Evolutionary conservation across 2,329 filamentous ascomycete species (phyloP).

Genomic region (Sporothrix brunneoviolacea): DNA sequence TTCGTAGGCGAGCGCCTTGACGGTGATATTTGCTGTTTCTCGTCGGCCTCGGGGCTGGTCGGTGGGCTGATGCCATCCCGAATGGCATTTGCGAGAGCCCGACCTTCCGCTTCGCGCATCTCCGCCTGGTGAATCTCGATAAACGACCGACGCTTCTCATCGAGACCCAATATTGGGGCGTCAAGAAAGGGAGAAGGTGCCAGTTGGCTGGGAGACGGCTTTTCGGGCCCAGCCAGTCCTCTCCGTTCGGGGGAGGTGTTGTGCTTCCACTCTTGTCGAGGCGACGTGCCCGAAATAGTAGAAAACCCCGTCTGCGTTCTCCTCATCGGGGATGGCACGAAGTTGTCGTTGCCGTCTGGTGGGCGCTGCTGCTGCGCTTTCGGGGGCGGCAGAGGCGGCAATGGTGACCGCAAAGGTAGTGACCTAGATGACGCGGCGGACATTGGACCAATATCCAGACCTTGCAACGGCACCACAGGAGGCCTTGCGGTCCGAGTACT

Average conservation of each 20-base stretch:
- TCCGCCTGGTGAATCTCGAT: slow-evolving; percentile 53
- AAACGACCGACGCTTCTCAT: slow-evolving; percentile 51
- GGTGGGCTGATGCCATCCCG: slow-evolving; percentile 28
- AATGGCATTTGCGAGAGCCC: slow-evolving; percentile 48
- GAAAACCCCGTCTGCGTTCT: slow-evolving; percentile 53
- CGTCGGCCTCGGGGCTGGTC: slow-evolving; percentile 19
- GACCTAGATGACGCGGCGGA: slow-evolving; percentile 1
- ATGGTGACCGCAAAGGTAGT: slow-evolving; percentile 20
- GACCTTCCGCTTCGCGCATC: slow-evolving; percentile 55
- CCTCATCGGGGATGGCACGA: slow-evolving; percentile 47
- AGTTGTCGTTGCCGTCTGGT: slow-evolving; percentile 29
- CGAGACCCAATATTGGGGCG: slow-evolving; percentile 29
- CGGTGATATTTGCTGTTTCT: slow-evolving; percentile 6
- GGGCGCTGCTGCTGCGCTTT: slow-evolving; percentile 34
- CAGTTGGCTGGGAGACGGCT: slow-evolving; percentile 28
- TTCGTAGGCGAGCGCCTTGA: slow-evolving; percentile 5
- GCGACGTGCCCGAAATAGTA: slow-evolving; percentile 24
- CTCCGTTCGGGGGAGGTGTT: slow-evolving; percentile 37
- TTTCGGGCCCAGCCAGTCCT: slow-evolving; percentile 32
- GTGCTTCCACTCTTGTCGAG: slow-evolving; percentile 14
- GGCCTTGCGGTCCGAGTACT: slow-evolving; percentile 21
- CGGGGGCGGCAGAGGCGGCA: slow-evolving; percentile 21
- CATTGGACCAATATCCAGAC: neutral
- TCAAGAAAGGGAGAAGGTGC: slow-evolving; percentile 30
- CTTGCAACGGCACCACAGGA: neutral